Evolutionary conservation across 75 land plant species (phyloP), one percentile per base, ranked within the genome.

Genomic region (Selaginella moellendorffii): DNA sequence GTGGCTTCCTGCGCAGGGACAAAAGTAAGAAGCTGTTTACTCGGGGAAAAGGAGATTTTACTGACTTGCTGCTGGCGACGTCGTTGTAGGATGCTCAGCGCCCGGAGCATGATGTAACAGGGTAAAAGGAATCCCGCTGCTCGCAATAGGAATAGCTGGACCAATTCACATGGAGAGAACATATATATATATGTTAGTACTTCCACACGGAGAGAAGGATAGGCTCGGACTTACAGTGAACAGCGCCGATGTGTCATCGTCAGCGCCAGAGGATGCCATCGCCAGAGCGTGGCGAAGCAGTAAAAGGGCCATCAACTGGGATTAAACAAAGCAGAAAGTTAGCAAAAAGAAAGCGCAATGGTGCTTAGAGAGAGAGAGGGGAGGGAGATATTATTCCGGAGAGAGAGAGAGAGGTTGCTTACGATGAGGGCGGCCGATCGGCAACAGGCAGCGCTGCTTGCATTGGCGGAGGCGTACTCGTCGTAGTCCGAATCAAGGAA

Each of bases 341-440:
- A 5, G 46, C 46, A 36, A 14, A 36, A 5, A 36, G 46, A 5
- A 36, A 14, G 14, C 14, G 14, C 14, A 14, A 36, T 5, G 5
- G 46, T 36, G 14, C 14, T 5, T 36, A 36, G 5, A 36, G 10
- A 36, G 5, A 14, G 5, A 36, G 5, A 36, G 46, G 5, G 46
- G 5, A 36, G 5, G 14, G 5, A 36, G 10, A 36, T 36, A 36
- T 36, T n/a, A n/a, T n/a, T n/a, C n/a, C n/a, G n/a, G n/a, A 19
- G 21, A 30, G 14, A 17, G 63, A 1, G 26, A 2, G 2, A 2
- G 58, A 19, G 12, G 2, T 58, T 29, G 12, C 84, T 72, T 77
- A 90, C 96, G 68, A 86, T 78, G 5, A 82, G 30, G 29, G 91
- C 85, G 19, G 83, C 76, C 25, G 81, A 69, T 5, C 84, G 87